These are phyloP conservation scores for Butyriboletus appendiculatus DNA, from an alignment of 1,284 basidiomycete species.

Conservation along the genomic window DNA sequence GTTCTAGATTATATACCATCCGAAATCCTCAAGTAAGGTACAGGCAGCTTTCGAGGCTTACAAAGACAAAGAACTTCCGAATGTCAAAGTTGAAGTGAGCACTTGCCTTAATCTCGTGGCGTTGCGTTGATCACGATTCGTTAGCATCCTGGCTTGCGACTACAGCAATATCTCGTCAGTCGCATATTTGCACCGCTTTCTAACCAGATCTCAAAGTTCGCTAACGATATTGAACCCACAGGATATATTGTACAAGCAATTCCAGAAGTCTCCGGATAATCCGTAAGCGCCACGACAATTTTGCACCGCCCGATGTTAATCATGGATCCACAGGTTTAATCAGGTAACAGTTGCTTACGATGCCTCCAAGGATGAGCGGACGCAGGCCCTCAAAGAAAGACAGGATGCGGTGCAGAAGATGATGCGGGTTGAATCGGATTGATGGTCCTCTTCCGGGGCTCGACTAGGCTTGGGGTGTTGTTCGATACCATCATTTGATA, in stretches of 20 bases:
- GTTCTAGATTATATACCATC: not conserved
- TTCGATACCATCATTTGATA: conserved; percentile 11
- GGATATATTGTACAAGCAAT: conserved; percentile 79
- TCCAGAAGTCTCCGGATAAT: conserved; percentile 89
- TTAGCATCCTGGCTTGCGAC: conserved; percentile 78
- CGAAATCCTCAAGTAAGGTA: conserved; percentile 6
- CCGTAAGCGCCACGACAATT: conserved; percentile 55
- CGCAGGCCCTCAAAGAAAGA: conserved; percentile 66
- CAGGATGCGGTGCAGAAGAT: conserved; percentile 52
- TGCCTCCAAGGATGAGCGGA: conserved; percentile 80
- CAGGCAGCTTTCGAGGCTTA: conserved; percentile 92
- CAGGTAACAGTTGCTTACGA: conserved; percentile 79
- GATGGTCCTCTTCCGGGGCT: not conserved
- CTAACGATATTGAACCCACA: conserved; percentile 28
- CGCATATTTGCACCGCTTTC: conserved; percentile 7
- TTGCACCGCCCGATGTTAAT: conserved; percentile 8
- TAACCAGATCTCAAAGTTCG: conserved; percentile 6
- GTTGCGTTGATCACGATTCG: conserved; percentile 14
- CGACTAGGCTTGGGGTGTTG: not conserved
- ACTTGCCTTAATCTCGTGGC: not conserved
- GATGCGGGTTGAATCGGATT: conserved; percentile 41
- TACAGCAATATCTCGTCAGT: conserved; percentile 81
- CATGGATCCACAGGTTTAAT: conserved; percentile 62
- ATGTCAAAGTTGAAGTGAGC: conserved; percentile 69
- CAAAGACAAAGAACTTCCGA: conserved; percentile 86